Percentiles rank a stretch among this genome's conserved stretches.
Conservation (phyloP, 2,329 filamentous ascomycete genomes). For the Neonectria coccinea region DNA sequence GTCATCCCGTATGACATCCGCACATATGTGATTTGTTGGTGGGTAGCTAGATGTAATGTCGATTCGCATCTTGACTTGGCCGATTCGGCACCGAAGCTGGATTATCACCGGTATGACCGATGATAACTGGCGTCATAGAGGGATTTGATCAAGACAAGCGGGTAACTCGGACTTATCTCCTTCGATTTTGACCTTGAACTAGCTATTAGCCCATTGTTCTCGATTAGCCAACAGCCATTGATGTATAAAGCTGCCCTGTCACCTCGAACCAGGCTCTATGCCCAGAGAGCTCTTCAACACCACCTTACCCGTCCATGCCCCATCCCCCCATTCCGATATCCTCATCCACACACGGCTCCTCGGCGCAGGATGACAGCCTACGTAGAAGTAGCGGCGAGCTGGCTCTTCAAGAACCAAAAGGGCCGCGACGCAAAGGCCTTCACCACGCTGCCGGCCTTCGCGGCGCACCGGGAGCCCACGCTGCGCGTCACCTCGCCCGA, state of each 20-base stretch:
- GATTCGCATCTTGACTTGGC: slow-evolving; percentile 15
- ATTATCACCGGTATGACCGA: slow-evolving; percentile 39
- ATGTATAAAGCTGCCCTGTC: neutral
- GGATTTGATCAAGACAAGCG: neutral
- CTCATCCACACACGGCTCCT: neutral
- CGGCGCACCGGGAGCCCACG: slow-evolving; percentile 49
- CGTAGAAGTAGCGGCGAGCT: slow-evolving; percentile 53
- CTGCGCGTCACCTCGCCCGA: slow-evolving; percentile 55
- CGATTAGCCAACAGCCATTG: neutral
- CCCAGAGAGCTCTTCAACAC: neutral
- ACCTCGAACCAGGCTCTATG: neutral
- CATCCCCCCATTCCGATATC: neutral
- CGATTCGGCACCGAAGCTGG: slow-evolving; percentile 39
- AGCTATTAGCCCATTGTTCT: neutral
- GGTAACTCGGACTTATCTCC: neutral
- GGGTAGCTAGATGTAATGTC: no score
- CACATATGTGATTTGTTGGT: no score
- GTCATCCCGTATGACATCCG: neutral
- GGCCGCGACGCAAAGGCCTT: slow-evolving; percentile 55
- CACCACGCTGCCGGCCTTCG: slow-evolving; percentile 52
- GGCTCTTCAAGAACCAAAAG: slow-evolving; percentile 54
- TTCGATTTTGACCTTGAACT: neutral
- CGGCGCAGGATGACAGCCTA: slow-evolving; percentile 41
- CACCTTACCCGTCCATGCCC: neutral
- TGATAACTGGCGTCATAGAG: neutral